Conservation (phyloP, 2,329 filamentous ascomycete genomes). For the Nemania sp. region DNA sequence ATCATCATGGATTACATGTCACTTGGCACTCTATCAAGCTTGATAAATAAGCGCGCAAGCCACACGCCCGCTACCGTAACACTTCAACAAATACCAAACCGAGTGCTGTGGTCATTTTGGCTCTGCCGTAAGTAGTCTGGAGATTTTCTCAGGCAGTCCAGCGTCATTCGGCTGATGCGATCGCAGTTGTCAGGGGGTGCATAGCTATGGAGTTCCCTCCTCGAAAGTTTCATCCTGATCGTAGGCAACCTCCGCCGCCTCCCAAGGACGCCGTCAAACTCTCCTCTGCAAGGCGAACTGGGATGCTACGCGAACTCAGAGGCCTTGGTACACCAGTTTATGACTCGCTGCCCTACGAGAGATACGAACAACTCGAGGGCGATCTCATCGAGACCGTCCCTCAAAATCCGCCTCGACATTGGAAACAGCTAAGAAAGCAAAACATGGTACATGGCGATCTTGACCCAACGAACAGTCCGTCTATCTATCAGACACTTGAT, state of each 20-base stretch:
- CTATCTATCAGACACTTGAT: background rate
- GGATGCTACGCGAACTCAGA: conserved; percentile 7
- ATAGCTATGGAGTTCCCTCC: conserved; percentile 32
- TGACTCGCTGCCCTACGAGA: too few species aligned
- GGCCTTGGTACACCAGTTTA: background rate
- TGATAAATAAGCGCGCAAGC: conserved; percentile 20
- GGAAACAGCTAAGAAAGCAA: conserved; percentile 26
- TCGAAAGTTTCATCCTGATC: conserved; percentile 26
- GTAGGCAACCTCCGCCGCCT: conserved; percentile 8
- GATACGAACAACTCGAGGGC: background rate
- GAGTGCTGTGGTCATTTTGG: conserved; percentile 27
- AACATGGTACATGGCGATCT: conserved; percentile 34
- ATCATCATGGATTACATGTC: conserved; percentile 29
- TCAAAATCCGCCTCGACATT: background rate
- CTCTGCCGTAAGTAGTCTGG: conserved; percentile 27
- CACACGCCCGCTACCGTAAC: background rate
- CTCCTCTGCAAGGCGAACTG: too few species aligned
- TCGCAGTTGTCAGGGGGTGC: conserved; percentile 29
- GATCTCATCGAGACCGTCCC: conserved; percentile 28
- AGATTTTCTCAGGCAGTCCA: too few species aligned
- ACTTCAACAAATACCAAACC: conserved; percentile 12
- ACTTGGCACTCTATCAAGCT: conserved; percentile 22
- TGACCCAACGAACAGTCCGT: conserved; percentile 32
- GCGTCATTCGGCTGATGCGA: too few species aligned
- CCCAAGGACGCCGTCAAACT: too few species aligned